Evolutionary conservation across 2,329 filamentous ascomycete species (phyloP), one percentile per base, ranked within the genome.

Genomic region (Aphanoascus verrucosus): DNA sequence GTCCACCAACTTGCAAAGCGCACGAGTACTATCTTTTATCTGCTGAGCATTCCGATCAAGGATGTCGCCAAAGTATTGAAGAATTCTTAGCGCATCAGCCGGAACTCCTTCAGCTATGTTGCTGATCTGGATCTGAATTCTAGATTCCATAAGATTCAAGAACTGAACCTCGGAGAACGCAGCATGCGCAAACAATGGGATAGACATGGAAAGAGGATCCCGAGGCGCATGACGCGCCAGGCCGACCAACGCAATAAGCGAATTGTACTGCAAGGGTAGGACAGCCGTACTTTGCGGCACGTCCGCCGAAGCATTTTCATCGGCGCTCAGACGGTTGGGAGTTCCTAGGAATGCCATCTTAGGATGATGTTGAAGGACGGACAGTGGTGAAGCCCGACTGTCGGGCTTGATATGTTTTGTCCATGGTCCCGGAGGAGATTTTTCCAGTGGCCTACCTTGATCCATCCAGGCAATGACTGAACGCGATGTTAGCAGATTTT

Each of bases 131-230:
- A 41, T 45, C 19, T 55, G 46, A 44, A 62, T 52, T 55, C 49
- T 57, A 31, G 50, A 53, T 34, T 59, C 53, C 28, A 61, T 49
- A 11, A 62, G 44, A 49, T 59, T 62, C 32, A 62, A 48, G 41
- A 62, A 58, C 54, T 58, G 55, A 31, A 51, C 47, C 43, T 60
- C 48, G 35, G 55, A 51, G 47, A 41, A 55, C 1, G 57, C 57
- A 23, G 41, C 50, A 38, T 53, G 50, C 12, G 41, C 50, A 53
- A 53, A 53, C 42, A 53, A 47, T 28, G 50, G 42, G n/a, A 53
- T 53, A 15, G 28, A 45, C 41, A 46, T 53, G 42, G 32, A 53
- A 46, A 46, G 50, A 3, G 42, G 50, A 46, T 47, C 42, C 12
- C 47, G 50, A 40, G 50, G 15, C n/a, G 50, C 50, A 34, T 11